A percentile compares a stretch with the other conserved stretches of the same genome.
Conservation (phyloP, 169 alveolate genomes). For the Plasmodium coatneyi region DNA sequence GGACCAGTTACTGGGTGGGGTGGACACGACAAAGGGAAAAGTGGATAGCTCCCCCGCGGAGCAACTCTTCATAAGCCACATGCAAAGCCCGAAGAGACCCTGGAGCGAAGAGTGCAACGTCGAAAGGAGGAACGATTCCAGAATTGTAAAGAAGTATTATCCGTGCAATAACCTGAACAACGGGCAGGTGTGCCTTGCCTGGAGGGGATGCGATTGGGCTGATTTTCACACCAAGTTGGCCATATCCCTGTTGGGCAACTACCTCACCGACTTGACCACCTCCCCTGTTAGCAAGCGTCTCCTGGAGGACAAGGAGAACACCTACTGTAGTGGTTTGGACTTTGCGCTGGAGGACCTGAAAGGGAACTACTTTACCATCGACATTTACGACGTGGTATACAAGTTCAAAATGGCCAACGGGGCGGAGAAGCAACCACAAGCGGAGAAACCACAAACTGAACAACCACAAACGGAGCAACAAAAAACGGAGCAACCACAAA, state of each 20-base stretch:
- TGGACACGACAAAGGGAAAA: background rate
- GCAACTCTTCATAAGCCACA: constrained; percentile 16
- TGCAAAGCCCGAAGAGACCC: constrained; percentile 22
- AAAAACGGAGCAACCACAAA: background rate
- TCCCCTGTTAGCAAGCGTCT: constrained; percentile 81
- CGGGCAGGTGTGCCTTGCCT: constrained; percentile 78
- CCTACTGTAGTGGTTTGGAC: constrained; percentile 80
- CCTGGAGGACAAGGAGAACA: constrained; percentile 77
- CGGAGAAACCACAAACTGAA: background rate
- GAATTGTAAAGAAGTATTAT: constrained; percentile 57
- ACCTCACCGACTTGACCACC: constrained; percentile 76
- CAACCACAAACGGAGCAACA: background rate
- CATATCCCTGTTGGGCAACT: constrained; percentile 79
- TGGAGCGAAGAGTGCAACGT: constrained; percentile 76
- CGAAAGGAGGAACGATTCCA: constrained; percentile 41
- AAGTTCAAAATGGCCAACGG: constrained; percentile 14
- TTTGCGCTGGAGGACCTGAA: constrained; percentile 76
- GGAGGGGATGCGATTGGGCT: constrained; percentile 84
- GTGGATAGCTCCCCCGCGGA: background rate
- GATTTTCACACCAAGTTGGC: constrained; percentile 77
- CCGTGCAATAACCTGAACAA: constrained; percentile 82
- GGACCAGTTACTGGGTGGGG: constrained; percentile 9
- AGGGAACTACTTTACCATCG: constrained; percentile 68
- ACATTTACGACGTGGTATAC: constrained; percentile 77
- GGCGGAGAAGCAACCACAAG: background rate